Base-by-base conservation (phyloP, 345 rosid genomes). In the Kernera saxatilis region DNA sequence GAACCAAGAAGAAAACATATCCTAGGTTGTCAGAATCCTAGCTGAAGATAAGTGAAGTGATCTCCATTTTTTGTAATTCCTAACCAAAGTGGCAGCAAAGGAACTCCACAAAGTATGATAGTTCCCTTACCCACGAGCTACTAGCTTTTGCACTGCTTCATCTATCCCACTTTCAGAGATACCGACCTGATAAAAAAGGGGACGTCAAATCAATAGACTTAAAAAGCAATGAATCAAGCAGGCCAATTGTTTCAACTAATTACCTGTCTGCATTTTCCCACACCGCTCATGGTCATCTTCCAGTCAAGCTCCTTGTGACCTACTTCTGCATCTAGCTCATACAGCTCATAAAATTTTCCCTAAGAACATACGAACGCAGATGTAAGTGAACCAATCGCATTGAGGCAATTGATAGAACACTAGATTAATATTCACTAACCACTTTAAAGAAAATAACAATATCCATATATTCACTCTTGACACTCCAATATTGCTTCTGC, bases 231-330 rank as follows among this genome's bases (percentile, higher is more conserved):
- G 13, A 61, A 61, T 25, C 27, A 53, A 75, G 33, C 33, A 36
- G 52, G 18, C 29, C 36, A 62, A 37, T 26, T 45, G n/a, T 53
- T 39, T 64, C 60, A 39, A 48, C 40, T 41, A 64, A 54, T n/a
- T 52, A 93, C 98, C 92, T 93, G 98, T 67, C 97, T 88, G 83
- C 98, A 93, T 84, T 89, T 87, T 61, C 97, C 97, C 17, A 91
- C 98, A 14, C 98, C 97, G 19, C 97, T 91, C 51, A 81, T 49
- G 58, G 98, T 93, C 78, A 91, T 87, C 80, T 93, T 93, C 98
- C 98, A 93, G 69, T 86, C 97, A 69, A 93, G 88, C 78, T 89
- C 98, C 70, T 82, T 86, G 72, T 93, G 96, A 29, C 97, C 98
- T 80, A 87, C 63, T 80, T 91, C 98, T 78, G 98, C 98, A 85